These are phyloP conservation scores for Alternaria panax DNA, from an alignment of 2,329 filamentous ascomycete genomes.

Conservation along the genomic window DNA sequence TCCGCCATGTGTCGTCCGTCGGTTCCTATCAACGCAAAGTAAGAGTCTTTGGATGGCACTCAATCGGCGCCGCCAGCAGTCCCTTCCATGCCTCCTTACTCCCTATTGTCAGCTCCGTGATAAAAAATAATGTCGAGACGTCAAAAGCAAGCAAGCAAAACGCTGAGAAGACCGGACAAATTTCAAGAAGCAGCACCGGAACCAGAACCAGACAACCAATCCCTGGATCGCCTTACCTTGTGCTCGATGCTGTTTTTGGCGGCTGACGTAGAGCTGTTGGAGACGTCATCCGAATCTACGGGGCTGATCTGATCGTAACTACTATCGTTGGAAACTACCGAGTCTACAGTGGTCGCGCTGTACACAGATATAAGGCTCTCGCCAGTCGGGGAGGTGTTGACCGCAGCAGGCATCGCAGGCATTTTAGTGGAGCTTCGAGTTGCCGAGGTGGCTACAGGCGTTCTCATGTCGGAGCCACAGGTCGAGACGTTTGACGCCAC, in stretches of 20 bases:
- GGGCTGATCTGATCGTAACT: conserved; percentile 21
- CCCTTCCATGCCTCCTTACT: conserved; percentile 10
- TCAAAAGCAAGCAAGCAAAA: neutral
- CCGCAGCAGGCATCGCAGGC: conserved; percentile 68
- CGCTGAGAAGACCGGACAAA: neutral
- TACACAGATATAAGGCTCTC: conserved; percentile 88
- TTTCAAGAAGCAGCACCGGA: conserved; percentile 15
- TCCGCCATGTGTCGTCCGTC: neutral
- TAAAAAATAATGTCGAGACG: conserved; percentile 1
- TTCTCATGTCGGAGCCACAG: conserved; percentile 20
- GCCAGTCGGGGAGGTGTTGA: conserved; percentile 92
- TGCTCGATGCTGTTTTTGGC: conserved; percentile 16
- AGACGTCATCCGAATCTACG: neutral
- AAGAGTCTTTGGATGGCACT: neutral
- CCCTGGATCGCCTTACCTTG: conserved; percentile 25
- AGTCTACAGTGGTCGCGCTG: conserved; percentile 57
- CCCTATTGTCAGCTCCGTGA: conserved; percentile 9
- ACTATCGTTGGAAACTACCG: conserved; percentile 13
- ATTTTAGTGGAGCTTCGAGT: conserved; percentile 2
- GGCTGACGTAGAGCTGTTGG: neutral
- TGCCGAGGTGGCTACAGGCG: conserved; percentile 45
- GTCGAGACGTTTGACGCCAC: conserved; percentile 19
- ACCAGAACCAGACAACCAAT: conserved; percentile 18
- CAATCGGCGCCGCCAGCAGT: neutral
- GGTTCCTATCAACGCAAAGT: neutral